These are phyloP conservation scores for Annona squamosa DNA, from an alignment of 164 flowering plant species.

Conservation along the genomic window DNA sequence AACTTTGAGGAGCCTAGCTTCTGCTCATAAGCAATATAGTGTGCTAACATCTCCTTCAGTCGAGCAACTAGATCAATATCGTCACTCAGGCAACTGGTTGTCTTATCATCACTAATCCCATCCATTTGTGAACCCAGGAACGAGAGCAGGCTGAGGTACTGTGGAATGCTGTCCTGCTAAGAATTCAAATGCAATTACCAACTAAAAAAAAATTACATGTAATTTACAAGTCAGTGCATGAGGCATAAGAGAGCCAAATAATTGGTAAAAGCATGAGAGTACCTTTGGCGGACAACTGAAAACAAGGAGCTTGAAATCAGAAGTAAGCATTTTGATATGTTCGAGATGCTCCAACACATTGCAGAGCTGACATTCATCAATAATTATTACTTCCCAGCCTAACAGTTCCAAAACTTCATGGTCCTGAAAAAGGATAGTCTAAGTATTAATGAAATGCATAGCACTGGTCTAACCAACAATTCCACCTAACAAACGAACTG, in stretches of 20 bases:
- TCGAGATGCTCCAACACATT: constrained; percentile 28
- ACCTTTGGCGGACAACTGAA: constrained; percentile 49
- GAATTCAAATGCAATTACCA: constrained; percentile 4
- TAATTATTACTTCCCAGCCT: constrained; percentile 54
- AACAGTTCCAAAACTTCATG: constrained; percentile 33
- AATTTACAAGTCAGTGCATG: constrained; percentile 1
- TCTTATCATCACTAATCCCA: constrained; percentile 1
- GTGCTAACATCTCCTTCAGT: constrained; percentile 45
- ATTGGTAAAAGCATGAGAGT: neutral
- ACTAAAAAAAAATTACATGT: too few species aligned
- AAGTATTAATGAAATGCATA: neutral
- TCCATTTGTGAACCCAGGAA: constrained; percentile 33
- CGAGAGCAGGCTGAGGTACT: constrained; percentile 41
- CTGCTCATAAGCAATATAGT: constrained; percentile 32
- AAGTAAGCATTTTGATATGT: constrained; percentile 32
- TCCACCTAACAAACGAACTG: neutral
- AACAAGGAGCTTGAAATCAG: constrained; percentile 48
- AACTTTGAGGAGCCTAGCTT: constrained; percentile 50
- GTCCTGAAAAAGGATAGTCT: constrained; percentile 44
- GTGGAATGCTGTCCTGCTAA: constrained; percentile 43
- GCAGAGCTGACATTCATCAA: constrained; percentile 54
- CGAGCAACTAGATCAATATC: constrained; percentile 15
- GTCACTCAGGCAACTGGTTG: constrained; percentile 21
- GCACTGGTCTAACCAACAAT: neutral
- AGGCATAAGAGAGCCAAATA: constrained; percentile 7